Base-by-base conservation (phyloP, 192 early-diverging fungal genomes). In the Backusella liffmaniae region DNA sequence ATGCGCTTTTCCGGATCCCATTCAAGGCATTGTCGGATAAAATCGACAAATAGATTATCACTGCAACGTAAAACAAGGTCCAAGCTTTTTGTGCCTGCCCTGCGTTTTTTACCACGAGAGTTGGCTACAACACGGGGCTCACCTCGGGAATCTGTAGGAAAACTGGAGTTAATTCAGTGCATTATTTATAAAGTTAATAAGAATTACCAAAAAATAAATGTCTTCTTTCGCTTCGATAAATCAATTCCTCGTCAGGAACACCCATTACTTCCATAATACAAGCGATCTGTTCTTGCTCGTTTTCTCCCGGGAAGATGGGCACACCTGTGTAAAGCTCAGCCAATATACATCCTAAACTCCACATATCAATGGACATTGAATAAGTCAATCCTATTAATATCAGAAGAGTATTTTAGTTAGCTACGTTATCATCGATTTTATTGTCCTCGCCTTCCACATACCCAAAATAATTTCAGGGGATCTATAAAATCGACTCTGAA, bases 391-490 rank as follows among this genome's bases (percentile, higher is more conserved):
- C 80, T 75, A 72, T 1, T 18, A 18, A 49, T 23, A 49, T 32
- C 16, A 29, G 15, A 29, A 5, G 29, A 7, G 13, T 12, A 46
- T 30, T 29, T 42, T 29, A 44, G 42, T 71, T 37, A 49, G 18
- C 16, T 49, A 49, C 26, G 15, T 10, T 39, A 39, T 21, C 8
- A 46, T 1, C 13, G 4, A 44, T 29, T 46, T 39, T 8, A 29
- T n/a, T 71, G n/a, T 29, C 18, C 6, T 39, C 26, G 4, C 29
- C 13, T 18, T 72, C 39, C 30, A 26, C 51, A 51, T 88, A 68
- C 95, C 96, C 66, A 99, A 81, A 65, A 99, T 99, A 26, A 99
- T 95, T 84, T 99, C 98, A 10, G 98, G 98, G 23, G 94, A 94
- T 34, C 98, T 92, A 83, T 99, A 99, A 85, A 99, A 99, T 51